Conservation (phyloP, 1,284 basidiomycete genomes). For the Meira nashicola region DNA sequence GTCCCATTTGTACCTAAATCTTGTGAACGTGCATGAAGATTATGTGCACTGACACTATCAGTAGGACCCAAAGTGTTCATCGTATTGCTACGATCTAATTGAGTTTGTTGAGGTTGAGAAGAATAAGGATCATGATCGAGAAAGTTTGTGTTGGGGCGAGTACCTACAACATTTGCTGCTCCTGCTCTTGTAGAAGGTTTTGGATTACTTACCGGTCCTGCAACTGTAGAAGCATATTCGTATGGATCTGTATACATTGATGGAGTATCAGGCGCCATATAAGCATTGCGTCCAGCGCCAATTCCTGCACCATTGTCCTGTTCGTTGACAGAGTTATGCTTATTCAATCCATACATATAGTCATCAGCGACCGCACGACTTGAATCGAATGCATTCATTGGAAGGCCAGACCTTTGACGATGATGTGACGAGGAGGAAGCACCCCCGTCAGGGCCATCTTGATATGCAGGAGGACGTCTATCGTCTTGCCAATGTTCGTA, state of each 20-base stretch:
- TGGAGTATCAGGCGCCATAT: conserved; percentile 4
- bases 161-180: conserved; percentile 10
- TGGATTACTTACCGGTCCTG: conserved; percentile 7
- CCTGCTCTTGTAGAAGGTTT: conserved; percentile 4
- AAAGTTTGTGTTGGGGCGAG: conserved; percentile 12
- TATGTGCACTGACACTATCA: conserved; percentile 37
- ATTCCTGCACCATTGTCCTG: neutral
- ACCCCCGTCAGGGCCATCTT: no score
- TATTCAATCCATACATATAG: no score
- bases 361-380: conserved; percentile 10
- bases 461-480: no score
- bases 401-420: no score
- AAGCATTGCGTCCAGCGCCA: conserved; percentile 12
- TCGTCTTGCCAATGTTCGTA: no score
- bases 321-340: neutral
- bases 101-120: neutral
- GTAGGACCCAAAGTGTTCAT: conserved; percentile 22
- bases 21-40: conserved; percentile 14
- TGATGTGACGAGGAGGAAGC: no score
- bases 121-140: conserved; percentile 24
- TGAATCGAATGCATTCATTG: neutral
- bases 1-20: neutral
- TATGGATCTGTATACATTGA: conserved; percentile 40
- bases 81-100: conserved; percentile 14
- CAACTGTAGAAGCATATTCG: conserved; percentile 20